Evolutionary conservation across 192 early-diverging fungal species (phyloP), one percentile per base, ranked within the genome.

Genomic region (Endogone sp.): DNA sequence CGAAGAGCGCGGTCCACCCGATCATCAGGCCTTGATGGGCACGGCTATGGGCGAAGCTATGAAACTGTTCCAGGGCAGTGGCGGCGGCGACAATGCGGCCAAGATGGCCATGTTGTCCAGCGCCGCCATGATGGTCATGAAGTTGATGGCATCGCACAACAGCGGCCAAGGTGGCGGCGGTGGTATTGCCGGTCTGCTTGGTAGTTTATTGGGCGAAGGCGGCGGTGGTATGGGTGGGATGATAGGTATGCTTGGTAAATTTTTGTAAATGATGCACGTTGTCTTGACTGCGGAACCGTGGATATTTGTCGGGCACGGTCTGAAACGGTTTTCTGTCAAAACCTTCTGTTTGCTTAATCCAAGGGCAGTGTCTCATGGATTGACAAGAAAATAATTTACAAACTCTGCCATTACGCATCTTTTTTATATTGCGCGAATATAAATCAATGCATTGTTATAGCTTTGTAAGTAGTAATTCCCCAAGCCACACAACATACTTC

Each of bases 11-110:
- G 61, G 62, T 21, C 56, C 37, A 16, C 6, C 62, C 20, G 37
- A 68, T n/a, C 62, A 57, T 32, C 66, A 37, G 23, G 63, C 73
- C 24, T 30, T 78, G 29, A 71, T 78, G 22, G 76, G 76, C 27
- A 59, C 73, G 56, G 76, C 76, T 24, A 78, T 78, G 76, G 67
- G 71, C 27, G 76, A 78, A 68, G 76, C 72, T 29, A 78, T 62
- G 64, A 78, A 78, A 24, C 62, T 78, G 10, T 68, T 74, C 22
- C 62, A 73, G 11, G 58, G 62, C 26, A 63, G 68, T 26, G 37
- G 37, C 37, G 16, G 16, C 16, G 21, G 25, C 29, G 30, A 63
- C 11, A 56, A 56, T 37, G 72, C 56, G 21, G 62, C 66, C 56
- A 63, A 78, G 59, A 25, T 44, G 28, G 71, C 71, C 56, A 74